Evolutionary conservation across 2,329 filamentous ascomycete genomes (phyloP).

Genomic region (Teratosphaeria pseudoeucalypti): DNA sequence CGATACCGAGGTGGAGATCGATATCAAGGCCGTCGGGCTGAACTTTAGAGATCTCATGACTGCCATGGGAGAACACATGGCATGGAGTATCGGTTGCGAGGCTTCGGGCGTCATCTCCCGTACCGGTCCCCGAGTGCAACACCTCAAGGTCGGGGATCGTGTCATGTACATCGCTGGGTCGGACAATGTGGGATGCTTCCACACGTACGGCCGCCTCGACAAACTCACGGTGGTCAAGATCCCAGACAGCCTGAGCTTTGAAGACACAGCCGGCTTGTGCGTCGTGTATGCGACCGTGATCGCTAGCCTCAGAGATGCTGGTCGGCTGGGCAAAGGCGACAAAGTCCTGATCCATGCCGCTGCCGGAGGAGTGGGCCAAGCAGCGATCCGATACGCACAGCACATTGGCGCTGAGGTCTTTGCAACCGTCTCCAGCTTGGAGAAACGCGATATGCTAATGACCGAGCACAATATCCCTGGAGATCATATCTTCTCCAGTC

Average conservation of each 20-base stretch:
- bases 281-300: not conserved
- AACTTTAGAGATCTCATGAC: slow-evolving; percentile 14
- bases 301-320: not conserved
- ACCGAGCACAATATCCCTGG: slow-evolving; percentile 13
- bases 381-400: slow-evolving; percentile 13
- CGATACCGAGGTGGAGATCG: slow-evolving; percentile 12
- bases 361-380: slow-evolving; percentile 13
- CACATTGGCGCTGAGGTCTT: slow-evolving; percentile 15
- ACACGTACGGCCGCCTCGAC: not conserved
- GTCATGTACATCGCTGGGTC: not conserved
- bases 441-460: slow-evolving; percentile 14
- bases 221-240: not conserved
- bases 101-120: not conserved
- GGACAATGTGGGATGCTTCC: not conserved
- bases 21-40: slow-evolving; percentile 10
- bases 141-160: not conserved
- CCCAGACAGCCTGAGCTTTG: not conserved
- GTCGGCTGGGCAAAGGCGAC: not conserved
- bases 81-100: not conserved
- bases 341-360: slow-evolving; percentile 1
- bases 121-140: not conserved
- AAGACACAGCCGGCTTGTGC: not conserved
- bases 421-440: slow-evolving; percentile 13
- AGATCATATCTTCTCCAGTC: slow-evolving; percentile 21
- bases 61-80: slow-evolving; percentile 6